Evolutionary conservation across 768 basidiomycete species (phyloP), one percentile per base, ranked within the genome.

Genomic region (Pleurotus platypus): DNA sequence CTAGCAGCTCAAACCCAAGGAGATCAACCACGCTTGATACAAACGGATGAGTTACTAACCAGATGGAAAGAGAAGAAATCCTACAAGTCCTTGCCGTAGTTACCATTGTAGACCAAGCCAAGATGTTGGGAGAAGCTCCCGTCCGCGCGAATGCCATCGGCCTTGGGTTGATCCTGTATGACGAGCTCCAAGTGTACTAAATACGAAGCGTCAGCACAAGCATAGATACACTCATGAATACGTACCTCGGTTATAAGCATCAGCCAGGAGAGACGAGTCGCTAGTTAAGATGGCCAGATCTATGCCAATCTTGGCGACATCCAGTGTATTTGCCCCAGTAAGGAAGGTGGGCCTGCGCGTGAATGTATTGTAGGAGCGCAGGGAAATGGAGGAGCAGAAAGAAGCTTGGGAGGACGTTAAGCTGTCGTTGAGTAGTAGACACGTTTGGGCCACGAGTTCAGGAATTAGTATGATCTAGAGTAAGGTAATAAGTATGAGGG

Each of bases 41-140:
- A 49, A 48, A 50, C 20, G 18, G 48, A 24, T 39, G 5, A 35
- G 51, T n/a, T 24, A 12, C 3, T 15, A 16, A 20, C 27, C n/a
- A 45, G 13, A 57, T 15, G 40, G 47, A 56, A 20, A 30, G 9
- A 47, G 3, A 9, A 11, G 2, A 15, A 12, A 4, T 64, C 73
- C 62, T 20, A 75, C 79, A 61, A 64, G 58, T 75, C 78, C 58
- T 77, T 77, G 16, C 81, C 88, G 61, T 90, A 89, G 64, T 89
- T 89, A 37, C 87, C 87, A 49, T 84, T 86, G 64, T 87, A 89
- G 3, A 86, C 67, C n/a, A 87, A 73, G 16, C 87, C 87, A 13
- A 62, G 67, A 66, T 89, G 88, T 66, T 60, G 61, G 73, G 76
- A 75, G 57, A 82, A 82, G 30, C 77, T 75, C 3, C 79, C 80